A percentile compares a stretch with the other conserved stretches of the same genome.
These are phyloP conservation scores for Panicum hallii DNA, from an alignment of 202 grass and related monocot species.

Conservation along the genomic window DNA sequence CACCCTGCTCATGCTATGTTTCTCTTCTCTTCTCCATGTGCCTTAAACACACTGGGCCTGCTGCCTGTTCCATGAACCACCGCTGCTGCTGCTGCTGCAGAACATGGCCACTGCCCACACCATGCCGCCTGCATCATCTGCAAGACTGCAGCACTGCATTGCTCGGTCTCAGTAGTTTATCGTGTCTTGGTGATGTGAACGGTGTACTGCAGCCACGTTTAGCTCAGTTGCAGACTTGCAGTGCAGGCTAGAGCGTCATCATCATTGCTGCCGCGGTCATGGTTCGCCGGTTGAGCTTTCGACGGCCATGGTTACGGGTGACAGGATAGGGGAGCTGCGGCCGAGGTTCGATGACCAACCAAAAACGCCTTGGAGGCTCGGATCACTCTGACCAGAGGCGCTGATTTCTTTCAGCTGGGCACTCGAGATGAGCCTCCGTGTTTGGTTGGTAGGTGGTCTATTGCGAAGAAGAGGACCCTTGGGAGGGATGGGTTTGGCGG, in stretches of 20 bases:
- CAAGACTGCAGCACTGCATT: no score
- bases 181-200: not conserved
- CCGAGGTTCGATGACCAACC: not conserved
- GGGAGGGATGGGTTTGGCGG: not conserved
- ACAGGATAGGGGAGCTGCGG: slow-evolving; percentile 15
- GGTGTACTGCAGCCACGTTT: not conserved
- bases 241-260: no score
- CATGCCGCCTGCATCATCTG: not conserved
- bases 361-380: slow-evolving; percentile 4
- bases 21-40: not conserved
- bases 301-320: slow-evolving; percentile 11
- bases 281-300: not conserved
- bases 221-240: no score
- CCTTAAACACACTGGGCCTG: not conserved
- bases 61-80: no score
- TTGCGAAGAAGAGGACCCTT: slow-evolving; percentile 8
- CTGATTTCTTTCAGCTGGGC: not conserved
- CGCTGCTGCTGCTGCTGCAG: no score
- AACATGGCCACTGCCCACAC: no score
- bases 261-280: slow-evolving; percentile 2
- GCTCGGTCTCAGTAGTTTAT: not conserved
- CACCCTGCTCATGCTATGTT: no score
- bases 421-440: no score
- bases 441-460: slow-evolving; percentile 39
- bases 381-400: not conserved